These are phyloP conservation scores for Raffaelea ambrosiae DNA, from an alignment of 2,329 filamentous ascomycete species.

Conservation along the genomic window DNA sequence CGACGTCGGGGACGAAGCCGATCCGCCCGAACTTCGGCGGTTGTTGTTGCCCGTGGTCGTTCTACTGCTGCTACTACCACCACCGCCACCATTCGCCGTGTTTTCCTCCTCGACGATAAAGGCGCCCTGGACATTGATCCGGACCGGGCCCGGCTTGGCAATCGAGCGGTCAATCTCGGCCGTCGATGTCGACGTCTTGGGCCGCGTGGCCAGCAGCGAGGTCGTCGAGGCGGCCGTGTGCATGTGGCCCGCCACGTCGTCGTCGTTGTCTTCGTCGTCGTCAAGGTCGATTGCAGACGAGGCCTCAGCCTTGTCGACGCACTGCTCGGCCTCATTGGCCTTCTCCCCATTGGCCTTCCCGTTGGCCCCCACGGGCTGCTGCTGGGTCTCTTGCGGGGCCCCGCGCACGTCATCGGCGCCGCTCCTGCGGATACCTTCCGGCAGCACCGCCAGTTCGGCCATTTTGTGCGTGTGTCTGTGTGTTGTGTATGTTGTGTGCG, in stretches of 20 bases:
- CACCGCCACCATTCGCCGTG: too few relatives aligned
- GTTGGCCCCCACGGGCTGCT: neutral
- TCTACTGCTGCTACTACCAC: too few relatives aligned
- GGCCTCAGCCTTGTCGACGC: neutral
- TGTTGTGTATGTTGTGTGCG: too few relatives aligned
- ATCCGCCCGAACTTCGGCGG: conserved; percentile 19
- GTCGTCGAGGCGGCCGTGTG: neutral
- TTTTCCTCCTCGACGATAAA: conserved; percentile 90
- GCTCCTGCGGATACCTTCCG: neutral
- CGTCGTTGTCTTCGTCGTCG: neutral
- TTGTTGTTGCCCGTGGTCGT: neutral
- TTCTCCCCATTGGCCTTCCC: neutral
- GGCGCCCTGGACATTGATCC: conserved; percentile 93
- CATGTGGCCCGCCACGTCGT: neutral
- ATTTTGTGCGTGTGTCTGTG: neutral
- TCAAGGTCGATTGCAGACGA: neutral
- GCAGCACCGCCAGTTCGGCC: too few relatives aligned
- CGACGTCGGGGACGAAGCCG: neutral
- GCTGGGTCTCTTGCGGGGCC: too few relatives aligned
- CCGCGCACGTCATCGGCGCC: neutral
- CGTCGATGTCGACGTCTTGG: conserved; percentile 36
- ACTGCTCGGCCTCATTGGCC: too few relatives aligned
- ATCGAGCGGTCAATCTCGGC: conserved; percentile 54
- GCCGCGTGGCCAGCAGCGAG: conserved; percentile 12
- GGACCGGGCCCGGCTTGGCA: conserved; percentile 61